Evolutionary conservation across 805 yeast species (phyloP), one percentile per base, ranked within the genome.

Genomic region (Yamadazyma tumulicola): DNA sequence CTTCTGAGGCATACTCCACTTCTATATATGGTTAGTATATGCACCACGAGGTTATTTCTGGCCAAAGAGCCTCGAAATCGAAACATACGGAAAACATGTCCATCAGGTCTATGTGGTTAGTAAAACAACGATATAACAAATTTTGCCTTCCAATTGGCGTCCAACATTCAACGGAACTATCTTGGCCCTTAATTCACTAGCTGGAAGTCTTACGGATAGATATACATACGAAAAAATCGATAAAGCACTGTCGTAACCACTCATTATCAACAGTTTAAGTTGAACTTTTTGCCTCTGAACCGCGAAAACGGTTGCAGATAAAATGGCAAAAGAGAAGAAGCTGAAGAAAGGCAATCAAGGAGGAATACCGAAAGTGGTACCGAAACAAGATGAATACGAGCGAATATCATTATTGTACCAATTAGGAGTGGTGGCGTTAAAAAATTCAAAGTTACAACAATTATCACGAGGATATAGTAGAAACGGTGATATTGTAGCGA

Each of bases 241-340:
- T 52, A 91, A 76, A 38, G 98, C 98, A 75, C 97, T 80, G 65
- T 91, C 98, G 95, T 91, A 91, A 44, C 98, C 97, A 74, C 96
- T 86, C 98, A 91, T 91, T 29, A 14, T 35, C 13, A 12, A 29
- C 11, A n/a, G n/a, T n/a, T n/a, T n/a, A n/a, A n/a, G n/a, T n/a
- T n/a, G n/a, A n/a, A n/a, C n/a, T n/a, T 24, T 24, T 24, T 24
- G 27, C 27, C 27, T 24, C 14, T 16, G 27, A 20, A 20, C 10
- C 23, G 11, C 11, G 10, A 20, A 20, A 20, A 20, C 23, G n/a
- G n/a, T n/a, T 20, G 11, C 23, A 20, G 11, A 20, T 20, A 20
- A 24, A 8, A 24, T 24, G 27, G 27, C 12, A 24, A 24, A 24
- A n/a, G 27, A 24, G 7, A 24, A 24, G 12, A 11, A 24, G 12